phyloP scores from a whole-genome alignment of 768 basidiomycete genomes.

The Termitomyces sp. region DNA sequence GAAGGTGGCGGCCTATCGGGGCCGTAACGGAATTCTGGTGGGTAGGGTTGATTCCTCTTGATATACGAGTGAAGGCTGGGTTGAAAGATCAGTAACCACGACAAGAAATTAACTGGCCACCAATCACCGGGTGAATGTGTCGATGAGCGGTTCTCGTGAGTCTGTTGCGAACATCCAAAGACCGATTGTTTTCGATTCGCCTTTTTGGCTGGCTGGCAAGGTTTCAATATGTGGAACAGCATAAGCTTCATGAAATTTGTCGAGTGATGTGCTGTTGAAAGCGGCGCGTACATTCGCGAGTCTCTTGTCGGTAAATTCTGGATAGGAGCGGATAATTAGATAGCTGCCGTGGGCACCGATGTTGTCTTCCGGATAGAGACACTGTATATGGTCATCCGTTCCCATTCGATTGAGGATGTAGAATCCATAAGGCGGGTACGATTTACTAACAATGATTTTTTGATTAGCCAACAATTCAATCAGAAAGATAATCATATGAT shows the following conservation, averaged over 20 bases:
- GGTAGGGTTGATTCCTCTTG: slow-evolving; percentile 63
- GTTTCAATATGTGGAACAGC: slow-evolving; percentile 40
- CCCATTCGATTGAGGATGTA: slow-evolving; percentile 82
- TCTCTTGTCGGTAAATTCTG: slow-evolving; percentile 55
- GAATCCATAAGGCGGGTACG: slow-evolving; percentile 80
- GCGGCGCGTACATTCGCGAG: slow-evolving; percentile 31
- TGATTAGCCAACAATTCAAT: slow-evolving; percentile 1
- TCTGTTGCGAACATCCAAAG: slow-evolving; percentile 74
- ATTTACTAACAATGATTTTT: slow-evolving; percentile 40
- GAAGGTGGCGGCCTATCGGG: slow-evolving; percentile 63
- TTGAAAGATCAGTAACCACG: slow-evolving; percentile 3
- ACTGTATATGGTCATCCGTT: slow-evolving; percentile 71
- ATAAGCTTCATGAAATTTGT: slow-evolving; percentile 50
- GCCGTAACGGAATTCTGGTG: slow-evolving; percentile 66
- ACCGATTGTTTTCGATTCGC: slow-evolving; percentile 54
- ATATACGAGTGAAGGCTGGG: slow-evolving; percentile 58
- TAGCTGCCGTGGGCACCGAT: slow-evolving; percentile 58
- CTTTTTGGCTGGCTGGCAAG: slow-evolving; percentile 46
- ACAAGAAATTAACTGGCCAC: not conserved
- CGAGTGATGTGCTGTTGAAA: slow-evolving; percentile 24
- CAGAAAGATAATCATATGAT: not conserved
- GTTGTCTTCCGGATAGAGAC: slow-evolving; percentile 75
- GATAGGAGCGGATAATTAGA: slow-evolving; percentile 70
- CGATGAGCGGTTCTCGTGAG: slow-evolving; percentile 64
- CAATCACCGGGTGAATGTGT: slow-evolving; percentile 22